phyloP scores from a whole-genome alignment of 331 rosid species.

The Pyrus hybrid region DNA sequence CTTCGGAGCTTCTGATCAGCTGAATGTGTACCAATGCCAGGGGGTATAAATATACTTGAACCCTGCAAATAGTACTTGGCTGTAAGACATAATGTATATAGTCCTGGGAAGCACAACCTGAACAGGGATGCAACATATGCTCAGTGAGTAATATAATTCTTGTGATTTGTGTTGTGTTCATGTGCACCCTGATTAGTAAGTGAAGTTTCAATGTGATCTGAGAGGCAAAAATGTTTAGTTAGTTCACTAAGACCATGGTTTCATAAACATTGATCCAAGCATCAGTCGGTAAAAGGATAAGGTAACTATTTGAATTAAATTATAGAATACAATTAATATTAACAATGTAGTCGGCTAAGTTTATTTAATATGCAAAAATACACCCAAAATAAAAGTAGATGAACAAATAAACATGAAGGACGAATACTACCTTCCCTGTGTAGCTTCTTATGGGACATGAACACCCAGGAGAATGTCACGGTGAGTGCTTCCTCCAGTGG shows the following conservation, averaged over 20 bases:
- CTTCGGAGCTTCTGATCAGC: neutral
- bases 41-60: neutral
- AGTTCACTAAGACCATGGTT: neutral
- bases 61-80: neutral
- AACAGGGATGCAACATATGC: neutral
- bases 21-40: neutral
- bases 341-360: neutral
- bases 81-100: neutral
- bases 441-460: neutral
- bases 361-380: neutral
- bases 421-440: neutral
- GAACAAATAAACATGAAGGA: neutral
- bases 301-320: neutral
- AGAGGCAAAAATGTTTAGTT: neutral
- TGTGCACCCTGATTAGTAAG: neutral
- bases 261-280: neutral
- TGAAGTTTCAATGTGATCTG: neutral
- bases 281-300: too few relatives aligned
- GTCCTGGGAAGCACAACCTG: neutral
- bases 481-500: neutral
- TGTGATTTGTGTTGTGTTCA: neutral
- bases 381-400: neutral
- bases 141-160: neutral
- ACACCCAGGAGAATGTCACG: neutral
- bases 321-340: neutral